Base-by-base conservation (phyloP, 2,329 filamentous ascomycete species). In the Xylariaceae sp. region DNA sequence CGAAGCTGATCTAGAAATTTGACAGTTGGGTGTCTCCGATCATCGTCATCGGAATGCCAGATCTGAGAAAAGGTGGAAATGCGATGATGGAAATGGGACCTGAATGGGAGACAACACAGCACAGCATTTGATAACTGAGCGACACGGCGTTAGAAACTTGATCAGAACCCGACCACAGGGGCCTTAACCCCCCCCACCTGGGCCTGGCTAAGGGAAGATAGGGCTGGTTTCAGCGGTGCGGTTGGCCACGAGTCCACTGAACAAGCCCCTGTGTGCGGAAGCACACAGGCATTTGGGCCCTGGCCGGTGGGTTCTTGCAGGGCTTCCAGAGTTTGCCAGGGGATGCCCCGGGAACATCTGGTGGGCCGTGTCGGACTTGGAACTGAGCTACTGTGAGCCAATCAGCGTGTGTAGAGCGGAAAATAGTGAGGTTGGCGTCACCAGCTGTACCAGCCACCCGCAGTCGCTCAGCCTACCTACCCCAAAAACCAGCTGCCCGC, bases 211-310 rank as follows among this genome's bases (percentile, higher is more conserved):
- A 29, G n/a, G 26, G 30, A 17, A n/a, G 8, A 9, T 26, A 44
- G 18, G 34, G 39, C 31, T 4, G 28, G 22, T 9, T n/a, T 17
- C 15, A 15, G n/a, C 39, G 18, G 36, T 22, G 24, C 43, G 39
- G 57, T 60, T 59, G 55, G 54, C 33, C 19, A 6, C 2, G 15
- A 42, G 11, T 34, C 54, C 57, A 51, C 51, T 57, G 52, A 59
- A 60, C 55, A 57, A 56, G 41, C 52, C 28, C 54, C 52, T 42
- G 54, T 47, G 46, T 26, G 22, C 41, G 32, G 43, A 35, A 32
- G 41, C 35, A 43, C 29, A 39, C 34, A 33, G n/a, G 41, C 38
- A 37, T 28, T 22, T 31, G 15, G 24, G 24, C 19, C 26, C 24
- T 37, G 19, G 13, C 22, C 13, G 30, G 30, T 6, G 30, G 13